A percentile compares a stretch with the other conserved stretches of the same genome.
phyloP scores from a whole-genome alignment of 1,284 basidiomycete genomes.

The Puccinia horiana region DNA sequence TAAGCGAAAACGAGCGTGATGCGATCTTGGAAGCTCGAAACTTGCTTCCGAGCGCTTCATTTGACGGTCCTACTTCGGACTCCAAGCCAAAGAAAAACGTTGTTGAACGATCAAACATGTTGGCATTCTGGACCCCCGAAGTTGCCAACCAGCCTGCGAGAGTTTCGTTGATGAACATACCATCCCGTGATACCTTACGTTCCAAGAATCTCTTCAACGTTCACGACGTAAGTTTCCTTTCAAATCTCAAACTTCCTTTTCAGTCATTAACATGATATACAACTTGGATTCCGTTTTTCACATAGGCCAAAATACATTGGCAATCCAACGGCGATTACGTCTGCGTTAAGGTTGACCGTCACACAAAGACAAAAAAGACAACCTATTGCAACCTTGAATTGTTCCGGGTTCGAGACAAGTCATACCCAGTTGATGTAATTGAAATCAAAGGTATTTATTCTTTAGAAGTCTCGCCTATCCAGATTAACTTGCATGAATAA shows the following conservation, averaged over 20 bases:
- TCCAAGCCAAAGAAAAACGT: slow-evolving; percentile 54
- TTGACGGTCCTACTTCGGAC: slow-evolving; percentile 41
- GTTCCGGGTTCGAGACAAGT: slow-evolving; percentile 95
- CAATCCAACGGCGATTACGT: slow-evolving; percentile 99
- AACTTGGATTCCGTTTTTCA: neutral
- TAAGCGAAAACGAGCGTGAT: slow-evolving; percentile 82
- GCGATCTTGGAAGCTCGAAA: slow-evolving; percentile 65
- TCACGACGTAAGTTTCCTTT: slow-evolving; percentile 71
- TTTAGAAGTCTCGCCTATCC: slow-evolving; percentile 14
- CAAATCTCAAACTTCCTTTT: slow-evolving; percentile 11
- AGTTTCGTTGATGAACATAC: slow-evolving; percentile 87
- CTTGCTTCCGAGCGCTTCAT: slow-evolving; percentile 58
- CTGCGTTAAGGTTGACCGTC: slow-evolving; percentile 98
- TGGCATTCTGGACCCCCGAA: slow-evolving; percentile 98
- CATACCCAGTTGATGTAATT: slow-evolving; percentile 95
- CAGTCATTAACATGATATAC: slow-evolving; percentile 3
- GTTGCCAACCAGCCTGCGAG: slow-evolving; percentile 92
- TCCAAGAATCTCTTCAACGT: slow-evolving; percentile 99
- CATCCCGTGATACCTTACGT: slow-evolving; percentile 78
- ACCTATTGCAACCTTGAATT: slow-evolving; percentile 98
- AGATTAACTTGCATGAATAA: slow-evolving; percentile 10
- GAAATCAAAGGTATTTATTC: slow-evolving; percentile 77
- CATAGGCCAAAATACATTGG: slow-evolving; percentile 94
- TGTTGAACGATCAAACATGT: slow-evolving; percentile 66
- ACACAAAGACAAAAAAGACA: slow-evolving; percentile 98